phyloP scores from a whole-genome alignment of 2,329 filamentous ascomycete species.

The Calonectria honghensis region DNA sequence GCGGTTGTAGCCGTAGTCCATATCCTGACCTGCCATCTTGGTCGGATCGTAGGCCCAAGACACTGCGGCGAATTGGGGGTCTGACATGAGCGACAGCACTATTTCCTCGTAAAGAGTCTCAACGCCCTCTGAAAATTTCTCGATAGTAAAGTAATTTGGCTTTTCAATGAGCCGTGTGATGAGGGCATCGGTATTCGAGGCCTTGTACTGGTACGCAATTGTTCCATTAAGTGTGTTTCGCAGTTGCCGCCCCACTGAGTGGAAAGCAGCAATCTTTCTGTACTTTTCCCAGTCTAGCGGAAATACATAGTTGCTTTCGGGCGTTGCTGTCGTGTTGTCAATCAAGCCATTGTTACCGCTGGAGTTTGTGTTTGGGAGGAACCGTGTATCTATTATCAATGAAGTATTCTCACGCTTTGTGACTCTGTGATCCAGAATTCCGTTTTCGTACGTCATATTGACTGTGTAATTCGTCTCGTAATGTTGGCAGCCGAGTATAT shows the following conservation, averaged over 20 bases:
- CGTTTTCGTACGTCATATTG: constrained; percentile 45
- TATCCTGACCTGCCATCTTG: constrained; percentile 21
- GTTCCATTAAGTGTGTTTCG: constrained; percentile 11
- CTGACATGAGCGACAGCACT: constrained; percentile 48
- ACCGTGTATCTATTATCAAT: constrained; percentile 49
- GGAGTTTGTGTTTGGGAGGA: constrained; percentile 3
- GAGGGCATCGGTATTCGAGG: constrained; percentile 40
- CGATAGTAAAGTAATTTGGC: constrained; percentile 44
- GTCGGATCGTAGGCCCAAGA: constrained; percentile 49
- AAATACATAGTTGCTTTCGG: neutral
- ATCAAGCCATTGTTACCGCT: neutral
- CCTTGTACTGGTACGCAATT: neutral
- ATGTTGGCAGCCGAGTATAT: constrained; percentile 51
- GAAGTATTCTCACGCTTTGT: constrained; percentile 44
- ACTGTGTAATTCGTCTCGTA: constrained; percentile 49
- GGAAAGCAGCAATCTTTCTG: neutral
- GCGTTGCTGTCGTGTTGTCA: constrained; percentile 11
- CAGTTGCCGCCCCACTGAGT: constrained; percentile 13
- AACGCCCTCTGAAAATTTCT: constrained; percentile 40
- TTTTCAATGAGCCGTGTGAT: constrained; percentile 48
- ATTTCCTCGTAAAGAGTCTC: constrained; percentile 51
- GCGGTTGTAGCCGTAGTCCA: neutral
- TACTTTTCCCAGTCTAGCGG: neutral
- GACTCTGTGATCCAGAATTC: constrained; percentile 42
- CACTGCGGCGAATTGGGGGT: constrained; percentile 49